Evolutionary conservation across 768 basidiomycete genomes (phyloP), one percentile per base, ranked within the genome.

Genomic region (Suillus variegatus): DNA sequence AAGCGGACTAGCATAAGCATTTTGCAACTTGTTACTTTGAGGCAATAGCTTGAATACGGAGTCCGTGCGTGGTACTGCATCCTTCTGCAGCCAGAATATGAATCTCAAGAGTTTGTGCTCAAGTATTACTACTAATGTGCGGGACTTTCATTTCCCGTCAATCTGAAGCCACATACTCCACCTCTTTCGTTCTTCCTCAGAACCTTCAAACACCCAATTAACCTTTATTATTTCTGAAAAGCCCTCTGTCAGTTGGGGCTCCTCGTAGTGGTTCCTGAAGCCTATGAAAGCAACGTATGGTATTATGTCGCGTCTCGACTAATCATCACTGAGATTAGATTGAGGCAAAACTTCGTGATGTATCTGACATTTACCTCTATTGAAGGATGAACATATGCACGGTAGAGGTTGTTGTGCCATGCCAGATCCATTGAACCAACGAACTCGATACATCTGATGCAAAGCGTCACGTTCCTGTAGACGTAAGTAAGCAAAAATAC

Each of bases 391-490:
- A 84, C 85, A 68, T 81, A 92, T 44, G 93, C 88, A 38, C 96
- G 86, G 73, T 97, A 97, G 9, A 95, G 77, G 71, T 96, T 96
- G 75, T 98, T 97, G 76, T 98, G 97, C 89, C 89, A 92, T 3
- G 93, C 93, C 8, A 97, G 82, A 55, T 94, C 91, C n/a, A 86
- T 70, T 10, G 90, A 85, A 52, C 88, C 91, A 10, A 86, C 81
- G 70, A 97, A 97, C 35, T 84, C 68, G 73, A 96, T 86, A 72
- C 93, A 92, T 63, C 93, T 92, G 58, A 43, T 49, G 9, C 28
- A 57, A 47, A 63, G 7, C 14, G 18, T 57, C 35, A 28, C 32
- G 13, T 63, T 63, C 54, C 20, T 43, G 51, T 47, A 20, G 40
- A 7, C 25, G 40, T 12, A 41, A 62, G 18, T 6, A 35, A 20